phyloP scores from a whole-genome alignment of 2,329 filamentous ascomycete species.

The Alternaria incomplexa region DNA sequence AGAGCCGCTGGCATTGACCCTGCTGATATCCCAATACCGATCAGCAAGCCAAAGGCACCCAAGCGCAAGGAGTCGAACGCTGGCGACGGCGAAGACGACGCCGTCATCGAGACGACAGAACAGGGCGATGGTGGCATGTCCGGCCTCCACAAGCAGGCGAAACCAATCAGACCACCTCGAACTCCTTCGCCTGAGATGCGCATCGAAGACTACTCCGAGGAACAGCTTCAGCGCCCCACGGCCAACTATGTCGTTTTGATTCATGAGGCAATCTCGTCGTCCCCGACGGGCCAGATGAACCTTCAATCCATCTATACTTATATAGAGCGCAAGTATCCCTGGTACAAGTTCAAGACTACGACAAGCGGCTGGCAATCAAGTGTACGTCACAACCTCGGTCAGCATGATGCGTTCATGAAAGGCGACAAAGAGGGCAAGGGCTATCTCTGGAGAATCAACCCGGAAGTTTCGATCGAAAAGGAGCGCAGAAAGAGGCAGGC shows the following conservation, averaged over 20 bases:
- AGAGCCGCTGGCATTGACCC: conserved; percentile 47
- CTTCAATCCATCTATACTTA: conserved; percentile 71
- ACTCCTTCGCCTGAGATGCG: conserved; percentile 69
- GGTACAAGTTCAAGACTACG: conserved; percentile 65
- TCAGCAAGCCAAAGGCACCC: conserved; percentile 43
- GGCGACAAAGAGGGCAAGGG: conserved; percentile 68
- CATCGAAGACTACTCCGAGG: conserved; percentile 70
- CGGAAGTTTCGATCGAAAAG: conserved; percentile 65
- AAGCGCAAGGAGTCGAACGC: conserved; percentile 48
- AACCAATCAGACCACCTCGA: conserved; percentile 55
- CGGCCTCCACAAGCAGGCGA: conserved; percentile 55
- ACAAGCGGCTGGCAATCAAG: conserved; percentile 71
- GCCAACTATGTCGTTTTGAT: conserved; percentile 69
- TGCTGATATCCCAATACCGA: conserved; percentile 41
- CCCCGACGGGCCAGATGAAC: conserved; percentile 63
- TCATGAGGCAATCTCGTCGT: conserved; percentile 66
- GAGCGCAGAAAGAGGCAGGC: conserved; percentile 59
- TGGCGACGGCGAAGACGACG: conserved; percentile 44
- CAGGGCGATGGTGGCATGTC: conserved; percentile 39
- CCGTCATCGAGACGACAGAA: conserved; percentile 45
- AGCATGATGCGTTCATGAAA: conserved; percentile 65
- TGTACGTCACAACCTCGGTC: conserved; percentile 68
- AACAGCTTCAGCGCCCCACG: conserved; percentile 73
- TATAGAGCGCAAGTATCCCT: conserved; percentile 68
- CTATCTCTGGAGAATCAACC: conserved; percentile 67